These are phyloP conservation scores for Sporormia fimetaria DNA, from an alignment of 495 filamentous ascomycete genomes.

Conservation along the genomic window DNA sequence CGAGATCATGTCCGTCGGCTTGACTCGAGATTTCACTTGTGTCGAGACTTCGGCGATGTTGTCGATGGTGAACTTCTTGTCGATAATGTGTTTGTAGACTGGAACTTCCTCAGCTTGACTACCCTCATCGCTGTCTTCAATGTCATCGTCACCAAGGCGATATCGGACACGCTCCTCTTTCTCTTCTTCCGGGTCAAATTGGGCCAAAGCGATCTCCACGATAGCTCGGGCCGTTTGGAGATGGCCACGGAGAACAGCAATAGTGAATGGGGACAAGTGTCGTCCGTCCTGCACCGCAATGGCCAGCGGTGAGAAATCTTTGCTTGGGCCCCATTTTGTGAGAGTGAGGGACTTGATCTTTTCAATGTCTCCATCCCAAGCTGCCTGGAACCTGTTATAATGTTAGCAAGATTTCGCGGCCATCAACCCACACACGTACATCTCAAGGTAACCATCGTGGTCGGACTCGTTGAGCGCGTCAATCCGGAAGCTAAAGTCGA, in stretches of 20 bases:
- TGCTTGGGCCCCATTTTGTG: slow-evolving; percentile 32
- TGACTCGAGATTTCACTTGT: no score
- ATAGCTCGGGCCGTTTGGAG: slow-evolving; percentile 48
- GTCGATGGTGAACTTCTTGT: slow-evolving; percentile 57
- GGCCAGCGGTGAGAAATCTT: slow-evolving; percentile 44
- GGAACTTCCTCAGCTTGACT: slow-evolving; percentile 36
- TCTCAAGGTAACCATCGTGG: slow-evolving; percentile 43
- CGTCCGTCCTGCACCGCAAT: slow-evolving; percentile 45
- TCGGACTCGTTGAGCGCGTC: slow-evolving; percentile 42
- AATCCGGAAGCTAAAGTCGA: slow-evolving; percentile 33
- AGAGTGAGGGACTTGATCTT: slow-evolving; percentile 47
- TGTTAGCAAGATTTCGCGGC: neutral
- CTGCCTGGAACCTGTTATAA: slow-evolving; percentile 49
- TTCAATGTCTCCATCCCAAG: slow-evolving; percentile 53
- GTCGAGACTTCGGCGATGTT: slow-evolving; percentile 53
- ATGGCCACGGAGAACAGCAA: slow-evolving; percentile 55
- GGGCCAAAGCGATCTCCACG: slow-evolving; percentile 52
- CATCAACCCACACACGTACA: slow-evolving; percentile 31
- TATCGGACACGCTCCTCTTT: slow-evolving; percentile 9
- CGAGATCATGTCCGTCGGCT: slow-evolving; percentile 30
- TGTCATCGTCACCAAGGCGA: slow-evolving; percentile 27
- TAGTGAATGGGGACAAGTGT: slow-evolving; percentile 45
- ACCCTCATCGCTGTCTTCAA: slow-evolving; percentile 30
- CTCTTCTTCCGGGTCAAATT: slow-evolving; percentile 44
- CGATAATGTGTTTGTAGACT: slow-evolving; percentile 38